phyloP scores from a whole-genome alignment of 1,284 basidiomycete species.

The Papiliotrema fonsecae region DNA sequence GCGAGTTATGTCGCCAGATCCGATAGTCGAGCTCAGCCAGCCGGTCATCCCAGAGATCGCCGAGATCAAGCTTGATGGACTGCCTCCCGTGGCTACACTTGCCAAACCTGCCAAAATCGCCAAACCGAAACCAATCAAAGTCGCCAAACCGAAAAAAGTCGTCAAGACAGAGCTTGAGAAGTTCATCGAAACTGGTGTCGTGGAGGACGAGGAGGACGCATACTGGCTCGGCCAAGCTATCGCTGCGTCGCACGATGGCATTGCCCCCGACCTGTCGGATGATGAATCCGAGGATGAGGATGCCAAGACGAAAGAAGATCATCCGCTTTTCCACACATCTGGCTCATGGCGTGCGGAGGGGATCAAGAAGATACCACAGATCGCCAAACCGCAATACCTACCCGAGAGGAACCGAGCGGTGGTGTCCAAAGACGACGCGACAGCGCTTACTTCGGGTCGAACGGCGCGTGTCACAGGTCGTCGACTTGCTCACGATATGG shows the following conservation, averaged over 20 bases:
- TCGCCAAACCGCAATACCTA: slow-evolving; percentile 82
- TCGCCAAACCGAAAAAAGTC: slow-evolving; percentile 11
- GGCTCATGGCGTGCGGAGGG: slow-evolving; percentile 70
- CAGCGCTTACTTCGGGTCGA: slow-evolving; percentile 66
- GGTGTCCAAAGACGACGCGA: slow-evolving; percentile 36
- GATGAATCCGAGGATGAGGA: slow-evolving; percentile 20
- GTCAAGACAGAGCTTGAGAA: slow-evolving; percentile 27
- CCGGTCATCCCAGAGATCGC: slow-evolving; percentile 19
- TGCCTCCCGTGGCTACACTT: slow-evolving; percentile 1
- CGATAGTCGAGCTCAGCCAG: slow-evolving; percentile 12
- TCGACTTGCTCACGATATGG: slow-evolving; percentile 85
- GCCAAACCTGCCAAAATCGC: slow-evolving; percentile 5
- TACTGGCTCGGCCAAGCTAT: slow-evolving; percentile 68
- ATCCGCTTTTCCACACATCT: slow-evolving; percentile 32
- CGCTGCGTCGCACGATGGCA: slow-evolving; percentile 49
- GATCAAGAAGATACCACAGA: slow-evolving; percentile 87
- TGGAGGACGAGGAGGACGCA: slow-evolving; percentile 86
- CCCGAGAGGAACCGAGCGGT: slow-evolving; percentile 56
- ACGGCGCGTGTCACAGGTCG: slow-evolving; percentile 93
- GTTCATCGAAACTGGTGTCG: slow-evolving; percentile 51
- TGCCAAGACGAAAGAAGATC: slow-evolving; percentile 22
- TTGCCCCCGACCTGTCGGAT: slow-evolving; percentile 18
- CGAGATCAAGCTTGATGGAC: slow-evolving; percentile 30
- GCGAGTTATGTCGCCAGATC: slow-evolving; percentile 13
- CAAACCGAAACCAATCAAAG: slow-evolving; percentile 10